Conservation (phyloP, 352 stramenopile species). For the Phytophthora meadii region DNA sequence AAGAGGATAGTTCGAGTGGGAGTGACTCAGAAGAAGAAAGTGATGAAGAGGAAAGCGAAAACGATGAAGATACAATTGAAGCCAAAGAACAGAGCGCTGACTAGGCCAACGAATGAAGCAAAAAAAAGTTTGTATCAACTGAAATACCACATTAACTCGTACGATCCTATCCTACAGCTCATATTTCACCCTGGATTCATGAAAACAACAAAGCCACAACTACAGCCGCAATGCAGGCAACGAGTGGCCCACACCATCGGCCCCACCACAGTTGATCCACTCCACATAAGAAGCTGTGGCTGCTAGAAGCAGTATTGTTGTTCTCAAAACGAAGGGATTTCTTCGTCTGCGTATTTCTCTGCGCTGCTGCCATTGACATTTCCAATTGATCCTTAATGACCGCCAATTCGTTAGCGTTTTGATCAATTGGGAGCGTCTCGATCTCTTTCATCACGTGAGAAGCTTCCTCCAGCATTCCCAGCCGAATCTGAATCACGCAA, state of each 20-base stretch:
- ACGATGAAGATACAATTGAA: slow-evolving; percentile 27
- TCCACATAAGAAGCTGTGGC: slow-evolving; percentile 13
- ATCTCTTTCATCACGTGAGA: slow-evolving; percentile 51
- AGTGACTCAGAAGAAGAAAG: slow-evolving; percentile 60
- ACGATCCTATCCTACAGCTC: slow-evolving; percentile 37
- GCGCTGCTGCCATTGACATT: slow-evolving; percentile 9
- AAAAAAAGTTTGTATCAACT: slow-evolving; percentile 14
- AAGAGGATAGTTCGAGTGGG: slow-evolving; percentile 62
- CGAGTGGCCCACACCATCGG: slow-evolving; percentile 29
- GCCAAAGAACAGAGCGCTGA: slow-evolving; percentile 34
- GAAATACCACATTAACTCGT: neutral
- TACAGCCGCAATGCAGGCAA: slow-evolving; percentile 24
- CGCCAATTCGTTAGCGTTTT: slow-evolving; percentile 44
- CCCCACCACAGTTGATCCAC: slow-evolving; percentile 21
- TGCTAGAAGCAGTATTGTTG: slow-evolving; percentile 1
- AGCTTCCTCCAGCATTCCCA: slow-evolving; percentile 42
- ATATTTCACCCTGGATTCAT: slow-evolving; percentile 21
- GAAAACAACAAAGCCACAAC: slow-evolving; percentile 25
- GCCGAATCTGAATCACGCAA: slow-evolving; percentile 65
- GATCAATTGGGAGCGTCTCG: slow-evolving; percentile 39
- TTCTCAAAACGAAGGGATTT: slow-evolving; percentile 16
- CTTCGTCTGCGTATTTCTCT: slow-evolving; percentile 11
- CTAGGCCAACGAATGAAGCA: slow-evolving; percentile 16
- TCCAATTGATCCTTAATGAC: slow-evolving; percentile 52
- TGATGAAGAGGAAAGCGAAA: slow-evolving; percentile 21